Base-by-base conservation (phyloP, 176 grass and related monocot genomes). In the Luzula sylvatica region DNA sequence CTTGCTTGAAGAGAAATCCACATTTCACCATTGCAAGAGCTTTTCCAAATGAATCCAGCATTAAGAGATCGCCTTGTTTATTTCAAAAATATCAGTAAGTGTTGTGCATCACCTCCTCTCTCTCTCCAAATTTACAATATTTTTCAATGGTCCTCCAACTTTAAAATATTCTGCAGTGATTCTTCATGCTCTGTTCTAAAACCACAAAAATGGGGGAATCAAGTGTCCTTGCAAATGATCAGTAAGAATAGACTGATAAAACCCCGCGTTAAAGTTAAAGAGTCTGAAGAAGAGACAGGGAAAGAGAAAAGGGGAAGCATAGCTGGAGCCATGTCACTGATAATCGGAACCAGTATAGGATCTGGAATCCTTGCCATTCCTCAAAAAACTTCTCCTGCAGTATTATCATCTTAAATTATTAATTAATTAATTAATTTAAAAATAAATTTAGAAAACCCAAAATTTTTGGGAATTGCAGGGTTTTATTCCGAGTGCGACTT, bases 321-420 rank as follows among this genome's bases (percentile, higher is more conserved):
- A 70, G 62, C 60, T 11, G 87, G 87, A 12, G 82, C 82, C 14
- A 74, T 73, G 0, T 83, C 82, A 38, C 73, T 87, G n/a, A 87
- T 87, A 23, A 52, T 94, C 14, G 87, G 87, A 18, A 94, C 87
- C 20, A 94, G 78, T 66, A 94, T 94, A 38, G 87, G 87, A 25
- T 94, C 87, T n/a, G 82, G 87, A 57, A 94, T 94, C 70, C 87
- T 94, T 56, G 87, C 87, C 44, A 75, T 94, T 58, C 82, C 87
- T 14, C 66, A 76, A 58, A 53, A 70, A 24, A 87, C 82, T 20
- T 83, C 78, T 44, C 78, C 74, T 11, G 78, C 87, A n/a, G 87
- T 87, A 62, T 39, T 42, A 13, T 54, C 11, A 35, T 35, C 30
- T 9, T 35, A 7, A 35, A 35, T 35, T 9, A 35, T 35, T 9